phyloP scores from a whole-genome alignment of 129 eudicot genomes.

The Calendula officinalis region DNA sequence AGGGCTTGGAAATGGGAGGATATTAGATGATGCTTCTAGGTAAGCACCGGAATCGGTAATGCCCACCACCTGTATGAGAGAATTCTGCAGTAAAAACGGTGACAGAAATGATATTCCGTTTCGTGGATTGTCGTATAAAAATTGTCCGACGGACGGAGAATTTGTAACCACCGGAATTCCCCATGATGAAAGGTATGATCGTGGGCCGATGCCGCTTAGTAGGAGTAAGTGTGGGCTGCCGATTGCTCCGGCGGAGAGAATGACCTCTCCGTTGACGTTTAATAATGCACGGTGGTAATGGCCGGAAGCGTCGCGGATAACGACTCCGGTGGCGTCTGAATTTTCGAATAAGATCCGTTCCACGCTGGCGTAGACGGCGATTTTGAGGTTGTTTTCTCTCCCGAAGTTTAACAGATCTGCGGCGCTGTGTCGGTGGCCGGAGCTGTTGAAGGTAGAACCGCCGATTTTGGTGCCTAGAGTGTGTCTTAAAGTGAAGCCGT shows the following conservation, averaged over 20 bases:
- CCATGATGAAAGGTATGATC: slow-evolving; percentile 69
- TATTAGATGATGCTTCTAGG: slow-evolving; percentile 75
- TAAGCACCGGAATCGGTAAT: slow-evolving; percentile 68
- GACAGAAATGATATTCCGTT: slow-evolving; percentile 81
- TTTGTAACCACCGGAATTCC: slow-evolving; percentile 69
- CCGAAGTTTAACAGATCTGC: slow-evolving; percentile 59
- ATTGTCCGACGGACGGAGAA: slow-evolving; percentile 63
- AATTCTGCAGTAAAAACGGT: slow-evolving; percentile 56
- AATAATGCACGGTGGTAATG: slow-evolving; percentile 63
- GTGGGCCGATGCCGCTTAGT: slow-evolving; percentile 69
- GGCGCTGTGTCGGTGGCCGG: slow-evolving; percentile 61
- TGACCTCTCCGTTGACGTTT: slow-evolving; percentile 51
- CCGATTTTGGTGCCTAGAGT: slow-evolving; percentile 66
- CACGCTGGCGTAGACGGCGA: slow-evolving; percentile 59
- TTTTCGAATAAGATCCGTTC: slow-evolving; percentile 50
- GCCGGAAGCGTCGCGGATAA: slow-evolving; percentile 48
- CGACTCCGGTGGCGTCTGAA: slow-evolving; percentile 64
- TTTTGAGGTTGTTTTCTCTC: slow-evolving; percentile 41
- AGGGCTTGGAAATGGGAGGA: slow-evolving; percentile 43
- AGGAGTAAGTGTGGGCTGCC: slow-evolving; percentile 75
- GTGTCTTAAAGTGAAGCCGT: slow-evolving; percentile 53
- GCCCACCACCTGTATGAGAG: slow-evolving; percentile 78
- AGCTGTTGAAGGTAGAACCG: slow-evolving; percentile 62
- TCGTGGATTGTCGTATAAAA: slow-evolving; percentile 74
- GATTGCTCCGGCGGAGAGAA: slow-evolving; percentile 66